phyloP scores from a whole-genome alignment of 176 grass and related monocot species.

The Saccharum spontaneum region DNA sequence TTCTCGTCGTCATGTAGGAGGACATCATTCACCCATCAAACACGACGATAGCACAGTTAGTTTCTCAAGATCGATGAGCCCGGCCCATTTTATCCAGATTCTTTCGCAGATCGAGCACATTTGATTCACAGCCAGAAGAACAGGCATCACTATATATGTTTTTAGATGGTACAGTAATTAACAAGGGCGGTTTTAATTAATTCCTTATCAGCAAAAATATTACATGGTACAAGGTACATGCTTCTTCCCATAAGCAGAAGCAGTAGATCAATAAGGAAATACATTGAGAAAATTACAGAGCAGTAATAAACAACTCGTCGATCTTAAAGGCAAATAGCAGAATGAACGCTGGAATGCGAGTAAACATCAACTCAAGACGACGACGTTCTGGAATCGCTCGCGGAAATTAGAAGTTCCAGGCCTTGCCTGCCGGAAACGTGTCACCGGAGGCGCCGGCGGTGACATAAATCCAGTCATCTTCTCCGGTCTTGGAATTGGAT shows the following conservation, averaged over 20 bases:
- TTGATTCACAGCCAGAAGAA: background rate
- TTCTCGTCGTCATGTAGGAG: background rate
- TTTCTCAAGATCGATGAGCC: background rate
- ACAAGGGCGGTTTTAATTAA: background rate
- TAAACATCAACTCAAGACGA: constrained; percentile 5
- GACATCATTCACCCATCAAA: background rate
- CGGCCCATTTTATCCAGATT: too few relatives aligned
- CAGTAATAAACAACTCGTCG: background rate
- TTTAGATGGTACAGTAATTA: background rate
- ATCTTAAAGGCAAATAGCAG: background rate
- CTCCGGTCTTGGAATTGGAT: background rate
- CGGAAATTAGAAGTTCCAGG: constrained; percentile 14
- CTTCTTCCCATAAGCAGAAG: background rate
- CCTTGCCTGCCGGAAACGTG: background rate
- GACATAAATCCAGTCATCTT: background rate
- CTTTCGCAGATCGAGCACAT: too few relatives aligned
- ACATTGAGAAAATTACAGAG: background rate
- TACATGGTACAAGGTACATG: constrained; percentile 13
- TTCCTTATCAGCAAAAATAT: constrained; percentile 14
- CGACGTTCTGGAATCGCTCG: constrained; percentile 12
- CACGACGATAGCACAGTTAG: background rate
- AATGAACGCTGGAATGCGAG: background rate
- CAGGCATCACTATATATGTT: background rate
- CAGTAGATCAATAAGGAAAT: constrained; percentile 19
- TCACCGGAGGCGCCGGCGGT: background rate